Percentiles rank a stretch among this genome's conserved stretches.
These are phyloP conservation scores for Trichoderma orchidacearum DNA, from an alignment of 495 filamentous ascomycete species.

Conservation along the genomic window DNA sequence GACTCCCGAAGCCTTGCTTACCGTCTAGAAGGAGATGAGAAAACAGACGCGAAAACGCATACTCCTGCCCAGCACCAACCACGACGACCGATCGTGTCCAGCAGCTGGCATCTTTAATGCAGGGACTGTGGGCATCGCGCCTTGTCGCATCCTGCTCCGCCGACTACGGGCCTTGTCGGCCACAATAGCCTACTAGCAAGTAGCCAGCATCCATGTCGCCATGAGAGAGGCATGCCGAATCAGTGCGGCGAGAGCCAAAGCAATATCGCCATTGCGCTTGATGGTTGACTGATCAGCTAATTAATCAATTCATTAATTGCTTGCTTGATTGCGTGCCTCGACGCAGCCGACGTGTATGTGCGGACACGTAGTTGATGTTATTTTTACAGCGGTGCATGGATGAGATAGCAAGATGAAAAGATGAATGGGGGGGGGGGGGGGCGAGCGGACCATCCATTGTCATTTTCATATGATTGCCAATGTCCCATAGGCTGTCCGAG, in stretches of 20 bases:
- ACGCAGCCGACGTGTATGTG: no score
- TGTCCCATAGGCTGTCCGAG: neutral
- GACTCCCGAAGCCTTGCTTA: neutral
- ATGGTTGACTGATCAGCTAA: no score
- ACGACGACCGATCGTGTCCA: neutral
- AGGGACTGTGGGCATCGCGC: neutral
- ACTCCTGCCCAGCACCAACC: neutral
- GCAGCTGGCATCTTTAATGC: neutral
- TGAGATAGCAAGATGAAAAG: no score
- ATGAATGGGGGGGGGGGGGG: no score
- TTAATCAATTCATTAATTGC: no score
- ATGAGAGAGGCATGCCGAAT: neutral
- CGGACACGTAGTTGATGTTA: no score
- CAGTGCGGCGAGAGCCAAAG: neutral
- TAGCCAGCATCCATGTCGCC: neutral
- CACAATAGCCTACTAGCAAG: no score
- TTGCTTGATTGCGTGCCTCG: no score
- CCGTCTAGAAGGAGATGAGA: neutral
- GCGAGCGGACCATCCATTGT: neutral
- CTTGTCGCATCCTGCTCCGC: neutral
- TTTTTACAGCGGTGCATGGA: no score
- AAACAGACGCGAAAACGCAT: neutral
- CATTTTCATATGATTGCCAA: neutral
- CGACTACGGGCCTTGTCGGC: neutral
- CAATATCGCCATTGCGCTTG: no score